Percentiles rank a stretch among this genome's conserved stretches.
phyloP scores from a whole-genome alignment of 495 filamentous ascomycete genomes.

The Astrothelium macrocarpum region DNA sequence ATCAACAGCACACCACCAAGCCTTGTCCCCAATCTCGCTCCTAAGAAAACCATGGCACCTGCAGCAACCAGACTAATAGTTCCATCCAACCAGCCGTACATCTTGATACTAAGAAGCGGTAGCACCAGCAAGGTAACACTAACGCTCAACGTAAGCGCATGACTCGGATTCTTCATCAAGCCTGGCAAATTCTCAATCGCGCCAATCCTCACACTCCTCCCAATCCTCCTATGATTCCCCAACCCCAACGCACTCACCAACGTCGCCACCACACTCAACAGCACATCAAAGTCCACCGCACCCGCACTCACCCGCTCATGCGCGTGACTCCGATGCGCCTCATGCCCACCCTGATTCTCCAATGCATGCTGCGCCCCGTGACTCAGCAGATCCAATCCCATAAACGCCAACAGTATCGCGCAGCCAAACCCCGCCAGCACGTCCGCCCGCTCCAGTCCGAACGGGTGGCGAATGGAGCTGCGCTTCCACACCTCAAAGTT shows the following conservation, averaged over 20 bases:
- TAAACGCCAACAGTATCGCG: slow-evolving; percentile 88
- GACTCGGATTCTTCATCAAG: slow-evolving; percentile 81
- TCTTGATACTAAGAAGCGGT: slow-evolving; percentile 65
- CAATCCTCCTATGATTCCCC: slow-evolving; percentile 89
- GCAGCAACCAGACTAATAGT: slow-evolving; percentile 71
- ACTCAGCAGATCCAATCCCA: slow-evolving; percentile 88
- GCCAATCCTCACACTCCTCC: slow-evolving; percentile 68
- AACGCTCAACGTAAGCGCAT: slow-evolving; percentile 83
- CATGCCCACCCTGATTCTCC: slow-evolving; percentile 48
- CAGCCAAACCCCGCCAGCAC: slow-evolving; percentile 95
- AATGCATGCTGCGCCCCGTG: slow-evolving; percentile 87
- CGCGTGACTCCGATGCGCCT: slow-evolving; percentile 59
- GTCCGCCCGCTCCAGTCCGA: slow-evolving; percentile 83
- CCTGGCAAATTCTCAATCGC: slow-evolving; percentile 74
- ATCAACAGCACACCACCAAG: slow-evolving; percentile 91
- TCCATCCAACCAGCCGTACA: slow-evolving; percentile 73
- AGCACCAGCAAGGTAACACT: slow-evolving; percentile 72
- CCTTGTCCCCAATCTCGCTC: slow-evolving; percentile 67
- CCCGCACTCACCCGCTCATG: slow-evolving; percentile 63
- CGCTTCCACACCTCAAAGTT: slow-evolving; percentile 98
- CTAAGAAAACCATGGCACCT: slow-evolving; percentile 75
- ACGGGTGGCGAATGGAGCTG: slow-evolving; percentile 85
- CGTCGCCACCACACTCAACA: slow-evolving; percentile 81
- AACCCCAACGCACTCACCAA: slow-evolving; percentile 77
- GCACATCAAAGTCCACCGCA: slow-evolving; percentile 67